Conservation (phyloP, 2,329 filamentous ascomycete species). For the Colletotrichum euphorbiae region DNA sequence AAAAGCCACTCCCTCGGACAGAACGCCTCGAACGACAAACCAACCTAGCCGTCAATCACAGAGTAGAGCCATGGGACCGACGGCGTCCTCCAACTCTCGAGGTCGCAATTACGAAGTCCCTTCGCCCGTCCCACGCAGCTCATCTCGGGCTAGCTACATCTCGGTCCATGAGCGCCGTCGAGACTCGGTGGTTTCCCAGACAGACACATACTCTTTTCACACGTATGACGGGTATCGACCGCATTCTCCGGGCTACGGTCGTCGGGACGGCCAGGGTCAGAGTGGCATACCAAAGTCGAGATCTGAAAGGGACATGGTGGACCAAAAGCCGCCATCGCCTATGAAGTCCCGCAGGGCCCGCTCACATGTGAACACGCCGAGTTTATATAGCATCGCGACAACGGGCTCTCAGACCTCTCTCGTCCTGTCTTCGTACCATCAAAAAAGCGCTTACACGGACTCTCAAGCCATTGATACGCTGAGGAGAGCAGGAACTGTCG, state of each 20-base stretch:
- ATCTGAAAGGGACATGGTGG: constrained; percentile 49
- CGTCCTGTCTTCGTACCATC: constrained; percentile 60
- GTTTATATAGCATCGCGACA: constrained; percentile 70
- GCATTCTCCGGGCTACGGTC: constrained; percentile 55
- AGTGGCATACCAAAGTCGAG: constrained; percentile 48
- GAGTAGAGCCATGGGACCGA: constrained; percentile 38
- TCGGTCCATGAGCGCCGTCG: constrained; percentile 63
- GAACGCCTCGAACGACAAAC: constrained; percentile 14
- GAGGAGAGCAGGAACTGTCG: constrained; percentile 64
- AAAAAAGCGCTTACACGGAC: constrained; percentile 61
- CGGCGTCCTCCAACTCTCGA: constrained; percentile 33
- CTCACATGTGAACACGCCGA: constrained; percentile 57
- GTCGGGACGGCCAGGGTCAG: constrained; percentile 46
- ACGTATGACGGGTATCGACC: constrained; percentile 57
- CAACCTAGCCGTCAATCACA: constrained; percentile 23
- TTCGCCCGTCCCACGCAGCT: constrained; percentile 50
- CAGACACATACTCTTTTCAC: constrained; percentile 66
- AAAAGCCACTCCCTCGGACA: constrained; percentile 20
- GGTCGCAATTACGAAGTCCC: constrained; percentile 40
- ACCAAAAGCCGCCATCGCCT: constrained; percentile 37
- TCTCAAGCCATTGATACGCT: constrained; percentile 62
- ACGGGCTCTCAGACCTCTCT: constrained; percentile 67
- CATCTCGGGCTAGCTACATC: constrained; percentile 61
- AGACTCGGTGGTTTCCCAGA: constrained; percentile 67
- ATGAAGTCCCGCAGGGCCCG: constrained; percentile 44